Percentiles rank a stretch among this genome's conserved stretches.
Conservation (phyloP, 352 stramenopile genomes). For the Globisporangium sylvaticum region DNA sequence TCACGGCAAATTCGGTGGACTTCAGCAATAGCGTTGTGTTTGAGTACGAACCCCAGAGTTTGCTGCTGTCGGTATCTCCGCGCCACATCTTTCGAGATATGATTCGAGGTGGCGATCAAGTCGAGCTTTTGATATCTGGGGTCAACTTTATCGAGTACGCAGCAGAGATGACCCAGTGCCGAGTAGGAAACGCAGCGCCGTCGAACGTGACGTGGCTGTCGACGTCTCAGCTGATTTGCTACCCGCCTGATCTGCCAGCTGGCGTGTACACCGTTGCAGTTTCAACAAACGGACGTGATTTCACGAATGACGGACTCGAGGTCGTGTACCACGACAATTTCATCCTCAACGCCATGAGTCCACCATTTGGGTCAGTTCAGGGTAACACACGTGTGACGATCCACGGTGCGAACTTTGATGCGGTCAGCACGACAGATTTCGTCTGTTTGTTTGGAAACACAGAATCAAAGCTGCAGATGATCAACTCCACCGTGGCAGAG, state of each 20-base stretch:
- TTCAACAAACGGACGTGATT: constrained; percentile 41
- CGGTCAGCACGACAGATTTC: constrained; percentile 18
- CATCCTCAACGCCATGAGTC: constrained; percentile 29
- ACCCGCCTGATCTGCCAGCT: constrained; percentile 23
- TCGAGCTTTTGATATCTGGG: constrained; percentile 23
- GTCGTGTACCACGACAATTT: constrained; percentile 42
- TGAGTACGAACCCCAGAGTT: constrained; percentile 22
- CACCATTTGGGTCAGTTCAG: constrained; percentile 36
- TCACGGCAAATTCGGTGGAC: constrained; percentile 29
- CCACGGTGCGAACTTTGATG: constrained; percentile 18
- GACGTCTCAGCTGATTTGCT: constrained; percentile 27
- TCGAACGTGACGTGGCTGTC: constrained; percentile 27
- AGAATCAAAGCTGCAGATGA: constrained; percentile 15
- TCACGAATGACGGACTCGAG: constrained; percentile 32
- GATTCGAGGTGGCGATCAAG: neutral
- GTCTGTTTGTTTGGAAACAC: constrained; percentile 31
- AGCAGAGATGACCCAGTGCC: constrained; percentile 25
- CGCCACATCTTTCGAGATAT: constrained; percentile 16
- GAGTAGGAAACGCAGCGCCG: constrained; percentile 19
- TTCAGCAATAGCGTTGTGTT: constrained; percentile 35
- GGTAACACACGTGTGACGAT: constrained; percentile 40
- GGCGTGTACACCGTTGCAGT: constrained; percentile 43
- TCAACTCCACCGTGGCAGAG: constrained; percentile 21
- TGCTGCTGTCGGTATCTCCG: constrained; percentile 28
- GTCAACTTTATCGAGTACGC: constrained; percentile 23